Conservation (phyloP, 495 filamentous ascomycete species). For the Podospora appendiculata region DNA sequence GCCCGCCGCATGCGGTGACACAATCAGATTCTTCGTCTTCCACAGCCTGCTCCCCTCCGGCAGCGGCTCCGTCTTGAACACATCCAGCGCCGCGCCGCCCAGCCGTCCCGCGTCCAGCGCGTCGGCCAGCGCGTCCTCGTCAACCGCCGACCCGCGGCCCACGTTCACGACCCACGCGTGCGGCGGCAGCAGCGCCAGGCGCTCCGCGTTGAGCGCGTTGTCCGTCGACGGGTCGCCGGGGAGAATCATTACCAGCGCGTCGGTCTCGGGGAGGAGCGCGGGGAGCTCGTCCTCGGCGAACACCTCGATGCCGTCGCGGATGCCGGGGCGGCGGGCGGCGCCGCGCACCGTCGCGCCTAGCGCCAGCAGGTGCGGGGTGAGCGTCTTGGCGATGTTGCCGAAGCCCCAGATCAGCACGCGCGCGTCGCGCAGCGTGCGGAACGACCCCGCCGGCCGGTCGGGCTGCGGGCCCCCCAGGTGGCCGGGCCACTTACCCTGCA, state of each 20-base stretch:
- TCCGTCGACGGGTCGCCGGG: constrained; percentile 58
- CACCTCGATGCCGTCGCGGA: constrained; percentile 49
- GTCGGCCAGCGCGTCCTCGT: constrained; percentile 70
- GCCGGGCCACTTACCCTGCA: constrained; percentile 43
- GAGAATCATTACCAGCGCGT: constrained; percentile 72
- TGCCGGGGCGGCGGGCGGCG: constrained; percentile 45
- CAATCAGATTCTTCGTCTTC: constrained; percentile 28
- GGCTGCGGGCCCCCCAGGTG: constrained; percentile 51
- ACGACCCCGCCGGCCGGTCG: constrained; percentile 36
- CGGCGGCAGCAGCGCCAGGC: constrained; percentile 65
- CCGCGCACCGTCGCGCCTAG: constrained; percentile 40
- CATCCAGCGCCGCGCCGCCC: constrained; percentile 63
- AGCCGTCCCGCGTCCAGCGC: constrained; percentile 62
- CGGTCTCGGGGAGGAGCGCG: constrained; percentile 58
- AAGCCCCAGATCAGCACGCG: constrained; percentile 62
- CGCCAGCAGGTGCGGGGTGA: constrained; percentile 60
- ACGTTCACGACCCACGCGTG: constrained; percentile 80
- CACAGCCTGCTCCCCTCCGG: constrained; percentile 30
- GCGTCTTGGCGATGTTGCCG: constrained; percentile 75
- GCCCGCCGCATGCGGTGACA: constrained; percentile 40
- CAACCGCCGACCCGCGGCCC: constrained; percentile 68
- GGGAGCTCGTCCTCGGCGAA: constrained; percentile 33
- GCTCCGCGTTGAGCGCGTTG: constrained; percentile 58
- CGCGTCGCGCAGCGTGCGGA: constrained; percentile 48
- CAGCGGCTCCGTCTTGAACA: constrained; percentile 71